These are phyloP conservation scores for Mortierella sp. DNA, from an alignment of 371 early-diverging fungal genomes.

Conservation along the genomic window DNA sequence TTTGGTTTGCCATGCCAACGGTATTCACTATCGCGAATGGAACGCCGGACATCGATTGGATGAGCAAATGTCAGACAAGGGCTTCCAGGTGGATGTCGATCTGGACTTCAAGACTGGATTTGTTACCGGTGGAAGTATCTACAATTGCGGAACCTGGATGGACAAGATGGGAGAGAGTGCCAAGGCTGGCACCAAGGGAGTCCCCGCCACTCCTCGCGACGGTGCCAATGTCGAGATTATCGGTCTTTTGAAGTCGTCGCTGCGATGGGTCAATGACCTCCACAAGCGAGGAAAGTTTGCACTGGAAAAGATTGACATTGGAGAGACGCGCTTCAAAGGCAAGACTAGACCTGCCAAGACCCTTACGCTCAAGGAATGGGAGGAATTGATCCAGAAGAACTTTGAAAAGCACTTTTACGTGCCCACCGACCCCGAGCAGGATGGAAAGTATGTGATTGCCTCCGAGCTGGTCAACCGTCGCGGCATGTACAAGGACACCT, in stretches of 20 bases:
- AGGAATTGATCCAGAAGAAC: slow-evolving; percentile 78
- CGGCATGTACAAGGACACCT: slow-evolving; percentile 97
- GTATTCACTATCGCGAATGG: slow-evolving; percentile 95
- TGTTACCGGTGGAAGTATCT: slow-evolving; percentile 89
- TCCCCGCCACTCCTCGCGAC: slow-evolving; percentile 95
- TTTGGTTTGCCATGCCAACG: slow-evolving; percentile 91
- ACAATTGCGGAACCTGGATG: slow-evolving; percentile 99
- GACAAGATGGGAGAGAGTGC: slow-evolving; percentile 98
- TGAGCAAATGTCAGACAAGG: slow-evolving; percentile 91
- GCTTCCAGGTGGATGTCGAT: slow-evolving; percentile 87
- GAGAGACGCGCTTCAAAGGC: slow-evolving; percentile 38
- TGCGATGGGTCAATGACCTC: slow-evolving; percentile 85
- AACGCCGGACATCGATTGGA: slow-evolving; percentile 94
- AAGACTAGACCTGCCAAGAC: slow-evolving; percentile 22
- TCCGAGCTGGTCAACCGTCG: slow-evolving; percentile 85
- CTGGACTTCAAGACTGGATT: slow-evolving; percentile 86
- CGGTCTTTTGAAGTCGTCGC: slow-evolving; percentile 86
- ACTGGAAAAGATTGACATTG: slow-evolving; percentile 63
- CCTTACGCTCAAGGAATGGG: slow-evolving; percentile 82
- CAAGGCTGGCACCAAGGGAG: slow-evolving; percentile 92
- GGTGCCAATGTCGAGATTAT: slow-evolving; percentile 95
- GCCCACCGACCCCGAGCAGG: slow-evolving; percentile 73
- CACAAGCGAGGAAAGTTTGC: slow-evolving; percentile 62
- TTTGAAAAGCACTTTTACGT: slow-evolving; percentile 95
- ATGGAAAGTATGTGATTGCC: slow-evolving; percentile 75